A percentile compares a stretch with the other conserved stretches of the same genome.
Evolutionary conservation across 495 filamentous ascomycete genomes (phyloP).

Genomic region (Penicillium atrosanguineum): DNA sequence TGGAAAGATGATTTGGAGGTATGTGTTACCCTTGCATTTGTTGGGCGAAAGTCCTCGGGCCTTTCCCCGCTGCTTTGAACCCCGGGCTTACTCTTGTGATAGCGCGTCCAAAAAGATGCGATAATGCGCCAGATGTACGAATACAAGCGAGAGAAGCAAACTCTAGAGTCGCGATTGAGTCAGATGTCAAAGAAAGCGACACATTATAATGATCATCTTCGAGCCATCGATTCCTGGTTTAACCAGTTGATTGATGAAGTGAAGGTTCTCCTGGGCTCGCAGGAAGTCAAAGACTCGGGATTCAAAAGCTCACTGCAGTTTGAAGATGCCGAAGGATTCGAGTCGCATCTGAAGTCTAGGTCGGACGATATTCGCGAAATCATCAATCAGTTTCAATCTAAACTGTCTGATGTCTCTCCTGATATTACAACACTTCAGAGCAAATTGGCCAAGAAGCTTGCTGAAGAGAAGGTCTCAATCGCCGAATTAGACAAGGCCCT

Average conservation of each 20-base stretch:
- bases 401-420: conserved; percentile 44
- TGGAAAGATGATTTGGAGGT: conserved; percentile 90
- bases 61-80: not conserved
- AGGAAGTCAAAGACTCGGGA: conserved; percentile 31
- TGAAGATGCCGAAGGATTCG: conserved; percentile 57
- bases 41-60: not conserved
- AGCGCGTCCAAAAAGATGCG: conserved; percentile 97
- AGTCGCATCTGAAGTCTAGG: conserved; percentile 66
- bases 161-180: conserved; percentile 70
- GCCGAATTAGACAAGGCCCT: conserved; percentile 72
- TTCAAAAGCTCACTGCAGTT: conserved; percentile 38
- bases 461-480: conserved; percentile 75
- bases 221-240: conserved; percentile 88
- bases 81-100: conserved; percentile 19
- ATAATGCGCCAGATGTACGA: conserved; percentile 97
- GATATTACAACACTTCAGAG: conserved; percentile 70
- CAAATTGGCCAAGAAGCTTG: conserved; percentile 69
- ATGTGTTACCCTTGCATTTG: conserved; percentile 34
- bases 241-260: conserved; percentile 89
- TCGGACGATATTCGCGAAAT: conserved; percentile 61
- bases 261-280: conserved; percentile 58
- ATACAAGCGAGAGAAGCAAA: conserved; percentile 84
- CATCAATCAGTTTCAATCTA: conserved; percentile 55
- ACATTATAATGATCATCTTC: conserved; percentile 88
- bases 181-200: conserved; percentile 70